Evolutionary conservation across 148 eudicot genomes (phyloP), one percentile per base, ranked within the genome.

Genomic region (Polygonum maritimum): DNA sequence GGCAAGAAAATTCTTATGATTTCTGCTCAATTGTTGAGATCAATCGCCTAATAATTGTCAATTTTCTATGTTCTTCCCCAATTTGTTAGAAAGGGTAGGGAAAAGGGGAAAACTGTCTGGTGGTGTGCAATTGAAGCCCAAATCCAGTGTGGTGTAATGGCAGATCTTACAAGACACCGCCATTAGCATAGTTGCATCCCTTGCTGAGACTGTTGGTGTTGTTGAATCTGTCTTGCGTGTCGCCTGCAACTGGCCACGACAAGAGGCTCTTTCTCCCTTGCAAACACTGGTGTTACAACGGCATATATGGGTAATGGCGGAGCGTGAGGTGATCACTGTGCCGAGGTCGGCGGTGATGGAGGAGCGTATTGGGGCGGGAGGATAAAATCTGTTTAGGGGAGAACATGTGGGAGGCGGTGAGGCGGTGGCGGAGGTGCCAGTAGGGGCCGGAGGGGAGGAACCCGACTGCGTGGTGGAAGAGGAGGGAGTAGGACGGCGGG

Each of bases 191-290:
- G 87, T 95, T 75, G 99, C 99, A 2, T 86, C 94, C 79, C 84
- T 95, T 79, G 99, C 98, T 21, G 92, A 95, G 75, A 95, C 97
- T 9, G 80, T 95, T 74, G 99, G 99, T 21, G 99, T 98, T 73
- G 94, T 98, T 55, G 99, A 95, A 88, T 95, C 99, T 57, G 99
- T 95, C 78, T 85, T 95, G 72, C 84, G 99, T 52, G 91, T 95
- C 74, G 97, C 99, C n/a, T 63, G 99, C 99, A 22, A 88, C 97
- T 21, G 98, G 97, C 48, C 98, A 95, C 69, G 99, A 95, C 77
- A 95, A 95, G 85, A 84, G 93, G 80, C 85, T 95, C 70, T 95
- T 92, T 78, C 60, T 88, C 57, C 15, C 49, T 48, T 48, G 13
- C 49, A 79, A 83, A 91, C 78, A 85, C 99, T 26, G 97, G 96